Base-by-base conservation (phyloP, 805 yeast species). In the Clavispora asparagi region DNA sequence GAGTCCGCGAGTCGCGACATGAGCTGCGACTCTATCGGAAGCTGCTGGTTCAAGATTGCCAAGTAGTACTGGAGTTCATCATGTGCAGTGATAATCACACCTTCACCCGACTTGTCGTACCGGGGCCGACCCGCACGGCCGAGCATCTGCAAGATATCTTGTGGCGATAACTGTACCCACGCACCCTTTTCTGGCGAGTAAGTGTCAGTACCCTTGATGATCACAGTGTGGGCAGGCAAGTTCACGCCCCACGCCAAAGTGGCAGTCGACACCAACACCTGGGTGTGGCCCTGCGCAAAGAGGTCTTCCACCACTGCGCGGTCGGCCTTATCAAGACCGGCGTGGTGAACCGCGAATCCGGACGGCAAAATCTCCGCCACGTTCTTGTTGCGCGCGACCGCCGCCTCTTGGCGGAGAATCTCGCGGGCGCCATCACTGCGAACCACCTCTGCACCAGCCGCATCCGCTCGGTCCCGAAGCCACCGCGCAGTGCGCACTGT, bases 121-220 rank as follows among this genome's bases (percentile, higher is more conserved):
- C 97, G 75, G 0, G 99, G 99, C 65, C 99, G 78, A 55, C 98
- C 98, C 16, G 98, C 98, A 70, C 98, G 81, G 32, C 98, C 98
- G n/a, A 92, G 73, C 98, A 92, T 92, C 67, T 92, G 99, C 9
- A 92, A 64, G 33, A 92, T 85, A 66, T 94, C 98, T 58, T 92
- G 99, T 0, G 97, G 95, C 0, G 96, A 84, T n/a, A 92, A 68
- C 58, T 87, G 94, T 2, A 81, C 81, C 97, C 98, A 92, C 7
- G 78, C 68, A 45, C 97, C 96, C 51, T 78, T 79, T 52, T 86
- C 94, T 0, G 99, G 97, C 6, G 94, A 85, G 58, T 95, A 94
- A 0, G 90, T 83, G 58, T 88, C 95, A 0, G 99, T 92, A 0
- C 98, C 98, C 58, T 88, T 88, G 51, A 90, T 87, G 26, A 90